phyloP scores from a whole-genome alignment of 352 stramenopile species.

The Pythium brassicae region DNA sequence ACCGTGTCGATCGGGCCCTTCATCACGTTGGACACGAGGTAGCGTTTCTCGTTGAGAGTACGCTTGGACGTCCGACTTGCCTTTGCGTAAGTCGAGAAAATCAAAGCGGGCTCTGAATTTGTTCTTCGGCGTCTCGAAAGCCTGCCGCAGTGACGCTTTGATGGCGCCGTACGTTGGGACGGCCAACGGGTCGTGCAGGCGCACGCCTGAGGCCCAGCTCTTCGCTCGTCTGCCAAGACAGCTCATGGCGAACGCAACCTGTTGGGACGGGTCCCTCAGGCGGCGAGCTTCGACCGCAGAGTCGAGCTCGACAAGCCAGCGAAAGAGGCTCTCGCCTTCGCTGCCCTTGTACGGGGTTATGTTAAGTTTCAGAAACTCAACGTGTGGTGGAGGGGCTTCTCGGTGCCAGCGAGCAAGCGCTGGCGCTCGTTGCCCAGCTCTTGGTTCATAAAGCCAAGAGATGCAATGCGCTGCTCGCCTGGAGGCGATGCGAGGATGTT shows the following conservation, averaged over 20 bases:
- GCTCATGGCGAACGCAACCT: no score
- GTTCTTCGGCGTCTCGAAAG: conserved; percentile 19
- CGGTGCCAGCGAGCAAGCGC: no score
- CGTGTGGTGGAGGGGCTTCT: no score
- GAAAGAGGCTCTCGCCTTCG: background rate
- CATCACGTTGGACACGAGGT: conserved; percentile 17
- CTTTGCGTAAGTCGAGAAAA: background rate
- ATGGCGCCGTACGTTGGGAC: conserved; percentile 5
- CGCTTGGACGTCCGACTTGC: background rate
- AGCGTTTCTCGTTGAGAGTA: conserved; percentile 18
- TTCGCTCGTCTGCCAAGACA: no score
- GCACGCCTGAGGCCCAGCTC: no score
- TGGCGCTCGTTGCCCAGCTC: no score
- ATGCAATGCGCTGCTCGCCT: no score
- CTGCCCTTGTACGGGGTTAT: conserved; percentile 17
- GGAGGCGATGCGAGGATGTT: no score
- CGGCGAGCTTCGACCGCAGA: conserved; percentile 16
- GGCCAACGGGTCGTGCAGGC: conserved; percentile 1
- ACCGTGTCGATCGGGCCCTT: conserved; percentile 12
- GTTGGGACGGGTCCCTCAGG: background rate
- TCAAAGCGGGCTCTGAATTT: conserved; percentile 3
- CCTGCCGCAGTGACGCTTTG: conserved; percentile 10
- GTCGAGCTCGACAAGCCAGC: conserved; percentile 18
- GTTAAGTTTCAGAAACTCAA: no score
- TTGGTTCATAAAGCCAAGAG: no score